phyloP scores from a whole-genome alignment of 345 rosid genomes.

The Salix purpurea region DNA sequence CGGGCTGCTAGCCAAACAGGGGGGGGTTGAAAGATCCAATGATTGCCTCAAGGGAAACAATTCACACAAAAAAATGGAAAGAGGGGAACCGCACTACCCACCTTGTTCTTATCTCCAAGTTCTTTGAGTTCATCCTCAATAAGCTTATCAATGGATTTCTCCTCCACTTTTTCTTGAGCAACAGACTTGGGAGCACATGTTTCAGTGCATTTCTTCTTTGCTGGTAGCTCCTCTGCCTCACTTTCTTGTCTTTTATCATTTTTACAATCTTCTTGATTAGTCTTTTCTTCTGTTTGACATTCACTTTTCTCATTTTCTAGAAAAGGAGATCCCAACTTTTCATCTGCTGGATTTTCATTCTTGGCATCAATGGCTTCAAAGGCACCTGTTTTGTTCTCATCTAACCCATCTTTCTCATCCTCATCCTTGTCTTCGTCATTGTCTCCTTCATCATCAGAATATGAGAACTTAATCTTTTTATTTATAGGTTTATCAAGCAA shows the following conservation, averaged over 20 bases:
- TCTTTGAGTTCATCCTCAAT: conserved; percentile 90
- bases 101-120: conserved; percentile 94
- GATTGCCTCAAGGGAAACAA: not conserved
- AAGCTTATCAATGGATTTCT: conserved; percentile 80
- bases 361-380: conserved; percentile 19
- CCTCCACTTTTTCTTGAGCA: conserved; percentile 31
- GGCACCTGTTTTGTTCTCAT: conserved; percentile 24
- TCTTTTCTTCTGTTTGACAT: conserved; percentile 27
- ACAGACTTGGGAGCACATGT: conserved; percentile 28
- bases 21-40: no score
- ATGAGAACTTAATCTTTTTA: conserved; percentile 76
- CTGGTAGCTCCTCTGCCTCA: conserved; percentile 50
- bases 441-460: conserved; percentile 53
- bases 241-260: conserved; percentile 30
- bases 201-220: conserved; percentile 62
- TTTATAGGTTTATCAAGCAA: conserved; percentile 47
- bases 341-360: conserved; percentile 12
- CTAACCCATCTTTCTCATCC: conserved; percentile 24
- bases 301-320: conserved; percentile 20
- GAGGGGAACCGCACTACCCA: conserved; percentile 11
- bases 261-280: conserved; percentile 24
- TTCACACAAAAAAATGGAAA: not conserved
- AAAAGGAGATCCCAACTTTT: conserved; percentile 24
- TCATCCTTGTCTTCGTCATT: conserved; percentile 24
- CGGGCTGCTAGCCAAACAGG: no score